Evolutionary conservation across 352 stramenopile genomes (phyloP), one percentile per base, ranked within the genome.

Genomic region (Elongisporangium prolatum): DNA sequence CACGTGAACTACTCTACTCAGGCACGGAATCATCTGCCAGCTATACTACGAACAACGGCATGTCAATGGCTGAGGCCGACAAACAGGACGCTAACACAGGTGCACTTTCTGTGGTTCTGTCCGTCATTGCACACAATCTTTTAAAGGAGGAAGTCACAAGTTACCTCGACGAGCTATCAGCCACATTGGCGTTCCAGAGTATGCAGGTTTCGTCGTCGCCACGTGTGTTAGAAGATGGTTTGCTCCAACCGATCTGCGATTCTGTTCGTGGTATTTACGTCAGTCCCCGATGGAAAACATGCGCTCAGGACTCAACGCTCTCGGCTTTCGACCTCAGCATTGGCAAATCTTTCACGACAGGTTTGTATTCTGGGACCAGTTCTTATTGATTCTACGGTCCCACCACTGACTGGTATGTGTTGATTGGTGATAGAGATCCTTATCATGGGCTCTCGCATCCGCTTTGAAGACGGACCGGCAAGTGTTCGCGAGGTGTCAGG

Each of bases 201-300:
- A 60, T 80, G 50, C 70, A 86, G 50, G 65, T 61, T 4, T 89
- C 80, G 10, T 60, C 71, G 17, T 84, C 79, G 4, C 78, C 79
- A 28, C 80, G 81, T 4, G 74, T 94, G 20, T 57, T 94, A 1
- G 85, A 94, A 56, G 85, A 94, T 50, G 81, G 80, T 21, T 67
- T 91, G 9, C 72, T 82, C 49, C 84, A 93, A 52, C 86, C 84
- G 8, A 89, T 92, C 48, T 95, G 86, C 48, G 86, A 95, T 68
- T 89, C 86, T 3, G 79, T 92, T 13, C 75, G 82, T 11, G 86
- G 86, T 22, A 72, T 95, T 28, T 95, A 89, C 54, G 67, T 93
- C 22, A 74, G 72, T 28, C 72, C 80, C 25, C 75, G 84, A 4
- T 95, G 86, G 86, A 95, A 95, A 67, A 80, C 74, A 6, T 93